Percentiles rank a stretch among this genome's conserved stretches.
These are phyloP conservation scores for Vicia faba DNA, from an alignment of 306 rosid genomes.

Conservation along the genomic window DNA sequence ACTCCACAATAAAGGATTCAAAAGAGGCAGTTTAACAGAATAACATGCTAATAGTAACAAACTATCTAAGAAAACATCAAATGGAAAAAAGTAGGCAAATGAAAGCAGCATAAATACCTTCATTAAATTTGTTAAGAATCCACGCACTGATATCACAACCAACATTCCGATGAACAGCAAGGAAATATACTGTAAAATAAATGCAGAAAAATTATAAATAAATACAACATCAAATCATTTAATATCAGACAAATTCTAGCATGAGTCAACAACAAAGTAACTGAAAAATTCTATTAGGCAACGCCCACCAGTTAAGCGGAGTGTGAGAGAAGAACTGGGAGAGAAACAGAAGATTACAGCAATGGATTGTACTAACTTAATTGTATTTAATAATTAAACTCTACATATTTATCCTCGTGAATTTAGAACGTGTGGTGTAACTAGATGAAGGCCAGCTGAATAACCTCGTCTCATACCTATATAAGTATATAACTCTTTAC, in stretches of 20 bases:
- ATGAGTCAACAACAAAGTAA: constrained; percentile 17
- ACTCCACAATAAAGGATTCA: neutral
- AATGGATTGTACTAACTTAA: constrained; percentile 11
- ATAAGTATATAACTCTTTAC: constrained; percentile 25
- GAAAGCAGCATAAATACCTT: constrained; percentile 64
- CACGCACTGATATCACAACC: constrained; percentile 92
- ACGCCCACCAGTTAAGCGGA: too few species aligned
- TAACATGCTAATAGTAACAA: neutral
- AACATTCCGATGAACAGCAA: constrained; percentile 88
- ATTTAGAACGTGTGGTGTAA: constrained; percentile 26
- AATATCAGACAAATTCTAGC: constrained; percentile 14
- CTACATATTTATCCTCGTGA: constrained; percentile 17
- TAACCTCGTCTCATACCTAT: neutral
- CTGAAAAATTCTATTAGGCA: too few species aligned
- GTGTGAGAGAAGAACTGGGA: neutral
- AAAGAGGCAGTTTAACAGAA: constrained; percentile 3
- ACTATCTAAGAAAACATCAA: constrained; percentile 26
- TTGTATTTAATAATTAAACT: neutral
- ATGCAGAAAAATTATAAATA: constrained; percentile 17
- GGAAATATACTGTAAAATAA: constrained; percentile 78
- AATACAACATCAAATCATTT: constrained; percentile 27
- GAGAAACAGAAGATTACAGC: neutral
- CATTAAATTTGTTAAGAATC: constrained; percentile 95
- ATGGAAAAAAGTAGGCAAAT: constrained; percentile 25
- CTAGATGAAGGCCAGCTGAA: neutral